Percentiles rank a stretch among this genome's conserved stretches.
These are phyloP conservation scores for Pneumocystis sp. DNA, from an alignment of 1,139 yeast species.

Conservation along the genomic window DNA sequence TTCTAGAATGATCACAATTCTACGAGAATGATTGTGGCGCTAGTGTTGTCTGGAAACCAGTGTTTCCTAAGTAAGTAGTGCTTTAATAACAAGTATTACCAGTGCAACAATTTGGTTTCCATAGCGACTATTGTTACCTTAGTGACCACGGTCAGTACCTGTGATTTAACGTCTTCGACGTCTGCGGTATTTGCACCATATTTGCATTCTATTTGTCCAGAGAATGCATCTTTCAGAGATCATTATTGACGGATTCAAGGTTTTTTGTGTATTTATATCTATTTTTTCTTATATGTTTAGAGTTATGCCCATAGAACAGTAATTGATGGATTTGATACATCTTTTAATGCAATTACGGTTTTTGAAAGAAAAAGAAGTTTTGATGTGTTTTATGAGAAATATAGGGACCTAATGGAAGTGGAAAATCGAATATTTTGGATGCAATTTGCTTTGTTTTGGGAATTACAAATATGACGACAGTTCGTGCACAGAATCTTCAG, in stretches of 20 bases:
- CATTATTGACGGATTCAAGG: slow-evolving; percentile 89
- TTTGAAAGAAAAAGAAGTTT: background rate
- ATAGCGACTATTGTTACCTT: too few species aligned
- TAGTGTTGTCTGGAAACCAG: too few species aligned
- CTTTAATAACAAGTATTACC: too few species aligned
- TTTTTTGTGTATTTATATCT: background rate
- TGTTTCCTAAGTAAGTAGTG: too few species aligned
- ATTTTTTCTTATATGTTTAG: background rate
- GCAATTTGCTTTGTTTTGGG: slow-evolving; percentile 98
- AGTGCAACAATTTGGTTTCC: too few species aligned
- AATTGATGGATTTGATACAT: slow-evolving; percentile 87
- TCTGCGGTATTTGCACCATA: too few species aligned
- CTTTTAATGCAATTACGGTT: slow-evolving; percentile 82
- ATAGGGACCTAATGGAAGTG: slow-evolving; percentile 82
- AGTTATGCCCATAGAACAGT: slow-evolving; percentile 87
- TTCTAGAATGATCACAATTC: too few species aligned
- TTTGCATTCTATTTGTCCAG: background rate
- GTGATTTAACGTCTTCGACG: background rate
- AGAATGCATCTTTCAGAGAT: slow-evolving; percentile 85
- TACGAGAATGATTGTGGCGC: too few species aligned
- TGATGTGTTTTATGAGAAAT: background rate
- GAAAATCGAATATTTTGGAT: slow-evolving; percentile 86
- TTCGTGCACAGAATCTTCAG: slow-evolving; percentile 82
- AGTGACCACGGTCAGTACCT: background rate
- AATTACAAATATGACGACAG: slow-evolving; percentile 83